Evolutionary conservation across 2,329 filamentous ascomycete genomes (phyloP).

Genomic region (Pleomassaria siparia): DNA sequence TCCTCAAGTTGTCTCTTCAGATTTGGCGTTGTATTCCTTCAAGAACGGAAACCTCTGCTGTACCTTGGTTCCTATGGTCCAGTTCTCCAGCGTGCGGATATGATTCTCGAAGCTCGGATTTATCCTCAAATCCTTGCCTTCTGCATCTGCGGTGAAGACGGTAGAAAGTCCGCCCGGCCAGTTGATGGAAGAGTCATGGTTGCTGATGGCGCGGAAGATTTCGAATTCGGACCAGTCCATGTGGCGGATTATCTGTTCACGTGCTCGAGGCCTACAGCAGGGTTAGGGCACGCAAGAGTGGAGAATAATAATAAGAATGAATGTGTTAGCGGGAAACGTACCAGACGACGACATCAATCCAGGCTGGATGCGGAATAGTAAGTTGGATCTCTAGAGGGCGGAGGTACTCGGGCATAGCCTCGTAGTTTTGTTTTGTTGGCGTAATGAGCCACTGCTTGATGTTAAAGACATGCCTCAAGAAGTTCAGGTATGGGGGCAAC

Average conservation of each 20-base stretch:
- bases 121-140: background rate
- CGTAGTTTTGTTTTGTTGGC: conserved; percentile 14
- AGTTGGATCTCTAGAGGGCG: conserved; percentile 8
- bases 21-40: no score
- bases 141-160: background rate
- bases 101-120: conserved; percentile 3
- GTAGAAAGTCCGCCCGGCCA: conserved; percentile 8
- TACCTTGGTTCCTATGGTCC: conserved; percentile 3
- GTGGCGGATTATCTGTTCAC: conserved; percentile 4
- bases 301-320: background rate
- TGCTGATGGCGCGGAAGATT: conserved; percentile 1
- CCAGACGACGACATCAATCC: conserved; percentile 9
- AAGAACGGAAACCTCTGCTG: conserved; percentile 4
- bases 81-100: conserved; percentile 6
- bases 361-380: conserved; percentile 7
- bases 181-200: conserved; percentile 7
- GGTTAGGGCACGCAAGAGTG: background rate
- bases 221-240: conserved; percentile 11
- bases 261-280: conserved; percentile 4
- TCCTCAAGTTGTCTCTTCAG: no score
- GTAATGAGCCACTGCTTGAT: conserved; percentile 9
- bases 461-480: background rate
- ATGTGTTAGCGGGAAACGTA: background rate
- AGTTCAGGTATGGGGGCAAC: background rate
- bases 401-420: conserved; percentile 11